Percentiles rank a stretch among this genome's conserved stretches.
Evolutionary conservation across 1,284 basidiomycete genomes (phyloP).

Genomic region (Mycosarcoma mackinlayi): DNA sequence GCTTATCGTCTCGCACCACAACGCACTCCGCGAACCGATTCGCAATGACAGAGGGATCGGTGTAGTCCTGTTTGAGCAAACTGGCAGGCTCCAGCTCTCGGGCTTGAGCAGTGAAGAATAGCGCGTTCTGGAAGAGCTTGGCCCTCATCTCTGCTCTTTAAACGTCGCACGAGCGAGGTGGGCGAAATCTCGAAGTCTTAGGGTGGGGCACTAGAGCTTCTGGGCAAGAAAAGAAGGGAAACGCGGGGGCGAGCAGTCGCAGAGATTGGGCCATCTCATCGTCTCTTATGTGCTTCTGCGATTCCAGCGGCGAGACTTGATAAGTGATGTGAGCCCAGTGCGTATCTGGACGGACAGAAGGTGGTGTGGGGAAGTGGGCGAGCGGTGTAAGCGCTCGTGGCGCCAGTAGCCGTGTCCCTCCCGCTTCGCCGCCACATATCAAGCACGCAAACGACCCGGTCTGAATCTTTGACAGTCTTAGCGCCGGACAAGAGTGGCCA

Average conservation of each 20-base stretch:
- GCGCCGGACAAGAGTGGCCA: too few species aligned
- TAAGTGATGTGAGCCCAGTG: background rate
- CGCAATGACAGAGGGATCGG: constrained; percentile 12
- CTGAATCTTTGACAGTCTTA: too few species aligned
- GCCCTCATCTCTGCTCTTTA: constrained; percentile 10
- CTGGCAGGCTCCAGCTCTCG: constrained; percentile 28
- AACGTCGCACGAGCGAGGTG: background rate
- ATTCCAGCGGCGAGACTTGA: background rate
- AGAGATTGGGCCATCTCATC: too few species aligned
- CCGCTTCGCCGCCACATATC: background rate
- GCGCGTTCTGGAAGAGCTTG: constrained; percentile 39
- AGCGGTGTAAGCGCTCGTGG: constrained; percentile 1
- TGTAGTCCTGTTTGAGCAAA: constrained; percentile 32
- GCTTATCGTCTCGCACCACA: constrained; percentile 24
- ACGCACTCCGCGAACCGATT: constrained; percentile 41
- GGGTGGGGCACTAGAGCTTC: background rate
- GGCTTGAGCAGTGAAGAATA: constrained; percentile 44
- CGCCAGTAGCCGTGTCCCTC: background rate
- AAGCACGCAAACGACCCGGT: too few species aligned
- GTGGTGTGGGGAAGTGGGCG: background rate
- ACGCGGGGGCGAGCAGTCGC: too few species aligned
- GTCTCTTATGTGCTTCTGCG: too few species aligned
- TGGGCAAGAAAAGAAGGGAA: too few species aligned
- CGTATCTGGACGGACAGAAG: background rate
- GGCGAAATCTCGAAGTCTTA: background rate